phyloP scores from a whole-genome alignment of 2,329 filamentous ascomycete genomes.

The Colletotrichum abscissum region DNA sequence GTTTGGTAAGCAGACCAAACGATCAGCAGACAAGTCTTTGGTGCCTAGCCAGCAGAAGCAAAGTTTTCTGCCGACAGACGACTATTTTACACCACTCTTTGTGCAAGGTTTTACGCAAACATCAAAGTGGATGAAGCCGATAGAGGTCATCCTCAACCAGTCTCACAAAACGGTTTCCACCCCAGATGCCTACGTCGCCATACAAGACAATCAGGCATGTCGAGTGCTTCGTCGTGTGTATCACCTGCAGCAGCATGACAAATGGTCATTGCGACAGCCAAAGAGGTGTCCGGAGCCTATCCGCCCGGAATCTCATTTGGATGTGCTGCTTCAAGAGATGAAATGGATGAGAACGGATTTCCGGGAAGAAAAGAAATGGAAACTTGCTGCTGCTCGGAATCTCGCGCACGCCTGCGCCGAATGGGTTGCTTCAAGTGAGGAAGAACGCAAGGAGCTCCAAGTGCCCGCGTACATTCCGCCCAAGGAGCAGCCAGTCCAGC shows the following conservation, averaged over 20 bases:
- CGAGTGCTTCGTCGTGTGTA: constrained; percentile 89
- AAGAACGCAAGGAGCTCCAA: constrained; percentile 75
- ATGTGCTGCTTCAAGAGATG: constrained; percentile 88
- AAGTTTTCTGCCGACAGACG: constrained; percentile 62
- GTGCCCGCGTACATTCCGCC: constrained; percentile 67
- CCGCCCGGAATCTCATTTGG: constrained; percentile 82
- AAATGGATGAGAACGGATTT: constrained; percentile 99
- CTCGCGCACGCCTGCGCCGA: constrained; percentile 86
- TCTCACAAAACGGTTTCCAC: constrained; percentile 93
- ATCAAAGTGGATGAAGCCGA: constrained; percentile 69
- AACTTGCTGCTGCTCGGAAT: constrained; percentile 81
- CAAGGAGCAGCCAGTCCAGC: constrained; percentile 43
- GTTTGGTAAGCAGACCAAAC: constrained; percentile 75
- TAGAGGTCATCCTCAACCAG: constrained; percentile 80
- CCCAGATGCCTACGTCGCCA: constrained; percentile 82
- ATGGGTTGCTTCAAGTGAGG: constrained; percentile 75
- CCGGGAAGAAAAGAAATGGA: constrained; percentile 94
- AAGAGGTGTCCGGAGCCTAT: constrained; percentile 86
- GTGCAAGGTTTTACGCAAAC: constrained; percentile 67
- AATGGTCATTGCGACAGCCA: constrained; percentile 92
- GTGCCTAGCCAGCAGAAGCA: constrained; percentile 53
- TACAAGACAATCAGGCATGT: constrained; percentile 88
- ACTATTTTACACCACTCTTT: constrained; percentile 74
- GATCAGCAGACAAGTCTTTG: constrained; percentile 58
- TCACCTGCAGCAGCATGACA: constrained; percentile 87